These are phyloP conservation scores for Mycosphaerelloides madeirae DNA, from an alignment of 2,329 filamentous ascomycete genomes.

Conservation along the genomic window DNA sequence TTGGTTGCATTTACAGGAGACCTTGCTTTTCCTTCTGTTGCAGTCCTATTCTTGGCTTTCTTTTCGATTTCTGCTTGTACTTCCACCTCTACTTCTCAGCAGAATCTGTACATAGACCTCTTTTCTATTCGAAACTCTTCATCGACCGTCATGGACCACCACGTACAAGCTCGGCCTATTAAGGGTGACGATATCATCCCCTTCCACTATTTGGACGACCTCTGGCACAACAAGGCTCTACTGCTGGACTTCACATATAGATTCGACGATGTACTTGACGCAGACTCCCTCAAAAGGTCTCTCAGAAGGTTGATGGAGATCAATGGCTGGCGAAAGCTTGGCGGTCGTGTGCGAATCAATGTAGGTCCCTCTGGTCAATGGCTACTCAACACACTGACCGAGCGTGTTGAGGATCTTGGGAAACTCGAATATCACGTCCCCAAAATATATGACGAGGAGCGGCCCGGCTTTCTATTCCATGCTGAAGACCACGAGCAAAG, in stretches of 20 bases:
- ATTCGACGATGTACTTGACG: slow-evolving; percentile 18
- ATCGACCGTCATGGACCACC: no score
- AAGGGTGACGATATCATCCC: slow-evolving; percentile 10
- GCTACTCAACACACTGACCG: no score
- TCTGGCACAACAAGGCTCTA: slow-evolving; percentile 3
- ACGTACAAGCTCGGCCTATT: no score
- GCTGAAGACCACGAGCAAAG: slow-evolving; percentile 2
- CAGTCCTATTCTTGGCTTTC: no score
- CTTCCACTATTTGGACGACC: slow-evolving; percentile 10
- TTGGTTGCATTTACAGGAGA: no score
- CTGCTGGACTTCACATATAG: slow-evolving; percentile 14
- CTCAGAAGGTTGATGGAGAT: slow-evolving; percentile 36
- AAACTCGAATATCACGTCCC: slow-evolving; percentile 16
- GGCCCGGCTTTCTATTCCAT: slow-evolving; percentile 14
- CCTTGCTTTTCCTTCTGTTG: no score
- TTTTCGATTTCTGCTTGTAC: no score
- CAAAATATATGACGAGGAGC: slow-evolving; percentile 7
- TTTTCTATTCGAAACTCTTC: no score
- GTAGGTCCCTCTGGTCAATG: slow-evolving; percentile 2
- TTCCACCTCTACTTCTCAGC: no score
- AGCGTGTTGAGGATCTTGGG: slow-evolving; percentile 2
- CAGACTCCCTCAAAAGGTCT: slow-evolving; percentile 8
- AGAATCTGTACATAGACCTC: no score
- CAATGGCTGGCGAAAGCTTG: slow-evolving; percentile 74
- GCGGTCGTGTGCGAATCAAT: slow-evolving; percentile 11